These are phyloP conservation scores for Gossypium schwendimanii DNA, from an alignment of 441 rosid genomes.

Conservation along the genomic window DNA sequence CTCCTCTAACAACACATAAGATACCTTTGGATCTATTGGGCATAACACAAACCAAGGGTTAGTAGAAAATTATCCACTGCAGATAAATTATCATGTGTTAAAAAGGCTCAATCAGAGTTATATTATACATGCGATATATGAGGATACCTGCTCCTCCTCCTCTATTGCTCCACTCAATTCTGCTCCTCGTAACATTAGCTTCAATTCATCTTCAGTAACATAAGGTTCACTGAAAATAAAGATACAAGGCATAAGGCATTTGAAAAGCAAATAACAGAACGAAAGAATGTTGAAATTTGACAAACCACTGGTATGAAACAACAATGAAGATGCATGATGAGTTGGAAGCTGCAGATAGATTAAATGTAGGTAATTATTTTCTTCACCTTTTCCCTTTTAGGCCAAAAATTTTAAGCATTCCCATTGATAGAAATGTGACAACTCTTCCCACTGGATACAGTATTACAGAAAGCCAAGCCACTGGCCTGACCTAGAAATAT, in stretches of 20 bases:
- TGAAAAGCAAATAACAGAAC: background rate
- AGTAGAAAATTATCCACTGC: background rate
- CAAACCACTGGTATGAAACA: conserved; percentile 5
- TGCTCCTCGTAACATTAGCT: conserved; percentile 95
- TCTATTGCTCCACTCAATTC: conserved; percentile 97
- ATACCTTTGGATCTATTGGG: background rate
- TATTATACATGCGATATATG: background rate
- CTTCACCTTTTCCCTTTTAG: conserved; percentile 86
- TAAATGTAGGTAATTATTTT: conserved; percentile 12
- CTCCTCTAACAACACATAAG: background rate
- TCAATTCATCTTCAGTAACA: conserved; percentile 96
- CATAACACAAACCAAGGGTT: background rate
- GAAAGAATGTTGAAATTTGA: background rate
- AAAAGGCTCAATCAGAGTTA: background rate
- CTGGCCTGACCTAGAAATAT: conserved; percentile 93
- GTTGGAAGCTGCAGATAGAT: conserved; percentile 6
- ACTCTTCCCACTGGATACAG: conserved; percentile 95
- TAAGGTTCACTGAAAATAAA: conserved; percentile 69
- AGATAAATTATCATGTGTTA: background rate
- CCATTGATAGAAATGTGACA: conserved; percentile 89
- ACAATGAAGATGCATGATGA: background rate
- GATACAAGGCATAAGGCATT: background rate
- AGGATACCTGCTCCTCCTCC: conserved; percentile 94
- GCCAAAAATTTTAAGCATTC: conserved; percentile 92
- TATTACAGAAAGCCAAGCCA: conserved; percentile 96